Conservation (phyloP, 2,329 filamentous ascomycete genomes). For the Aspergillus sp. region DNA sequence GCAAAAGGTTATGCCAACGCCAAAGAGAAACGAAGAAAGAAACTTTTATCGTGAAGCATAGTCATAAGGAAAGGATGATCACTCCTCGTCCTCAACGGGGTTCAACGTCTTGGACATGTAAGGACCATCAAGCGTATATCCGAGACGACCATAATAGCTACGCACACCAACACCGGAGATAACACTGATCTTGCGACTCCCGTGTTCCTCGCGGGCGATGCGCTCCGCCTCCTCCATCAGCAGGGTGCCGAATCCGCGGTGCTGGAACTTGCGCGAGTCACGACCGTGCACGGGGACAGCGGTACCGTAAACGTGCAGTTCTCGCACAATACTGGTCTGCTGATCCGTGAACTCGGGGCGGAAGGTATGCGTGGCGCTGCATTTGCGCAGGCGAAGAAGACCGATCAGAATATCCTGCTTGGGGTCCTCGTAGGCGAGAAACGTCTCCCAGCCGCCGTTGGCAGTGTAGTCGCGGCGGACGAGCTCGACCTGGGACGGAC, state of each 20-base stretch:
- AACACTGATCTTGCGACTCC: slow-evolving; percentile 88
- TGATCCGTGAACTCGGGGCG: slow-evolving; percentile 78
- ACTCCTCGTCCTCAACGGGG: slow-evolving; percentile 34
- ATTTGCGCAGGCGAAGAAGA: slow-evolving; percentile 80
- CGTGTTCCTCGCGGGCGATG: slow-evolving; percentile 90
- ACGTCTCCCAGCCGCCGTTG: slow-evolving; percentile 97
- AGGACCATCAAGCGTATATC: slow-evolving; percentile 87
- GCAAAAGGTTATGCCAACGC: not conserved
- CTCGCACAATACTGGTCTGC: slow-evolving; percentile 83
- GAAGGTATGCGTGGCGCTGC: slow-evolving; percentile 85
- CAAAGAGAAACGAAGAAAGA: not conserved
- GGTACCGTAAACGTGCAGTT: slow-evolving; percentile 93
- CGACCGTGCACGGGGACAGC: slow-evolving; percentile 95
- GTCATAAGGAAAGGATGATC: slow-evolving; percentile 3
- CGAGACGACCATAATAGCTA: slow-evolving; percentile 88
- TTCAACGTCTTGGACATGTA: slow-evolving; percentile 57
- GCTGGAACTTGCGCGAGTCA: slow-evolving; percentile 94
- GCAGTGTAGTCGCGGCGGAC: slow-evolving; percentile 89
- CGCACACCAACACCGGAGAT: slow-evolving; percentile 96
- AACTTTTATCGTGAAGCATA: not conserved
- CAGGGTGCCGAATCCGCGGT: slow-evolving; percentile 92
- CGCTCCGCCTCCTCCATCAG: slow-evolving; percentile 97
- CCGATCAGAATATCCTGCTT: slow-evolving; percentile 98
- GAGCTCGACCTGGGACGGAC: slow-evolving; percentile 91
- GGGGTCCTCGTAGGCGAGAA: slow-evolving; percentile 94